Evolutionary conservation across 2,329 filamentous ascomycete species (phyloP), one percentile per base, ranked within the genome.

Genomic region (Colletotrichum sojae): DNA sequence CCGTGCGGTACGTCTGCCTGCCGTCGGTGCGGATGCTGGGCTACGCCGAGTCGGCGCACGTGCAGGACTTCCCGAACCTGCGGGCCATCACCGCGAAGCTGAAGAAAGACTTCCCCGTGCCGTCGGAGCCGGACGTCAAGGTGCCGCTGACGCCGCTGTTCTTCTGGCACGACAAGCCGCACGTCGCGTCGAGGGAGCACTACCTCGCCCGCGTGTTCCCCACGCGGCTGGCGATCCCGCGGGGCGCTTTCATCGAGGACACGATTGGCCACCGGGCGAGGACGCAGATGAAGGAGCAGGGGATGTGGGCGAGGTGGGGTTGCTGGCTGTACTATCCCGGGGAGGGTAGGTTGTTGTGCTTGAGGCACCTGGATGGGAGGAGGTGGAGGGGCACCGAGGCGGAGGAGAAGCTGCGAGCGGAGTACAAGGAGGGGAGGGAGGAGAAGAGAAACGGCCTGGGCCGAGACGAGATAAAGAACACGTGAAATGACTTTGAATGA

Each of bases 81-180:
- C 79, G 81, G 8, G 71, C 75, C 0, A 71, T 85, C 40, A 87
- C 86, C 0, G 67, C 76, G 0, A 72, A 76, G 18, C 78, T 86
- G 20, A 85, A 83, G 65, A 75, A 79, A 1, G 77, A 81, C 16
- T 87, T 85, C 64, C 55, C 45, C 2, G 53, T 40, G 52, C 64
- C 54, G 6, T 53, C 20, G 20, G 57, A 10, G 27, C 59, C n/a
- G n/a, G 25, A 25, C 16, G 70, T 73, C 15, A 51, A 15, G 15
- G 74, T 88, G 0, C 83, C 84, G 0, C 74, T 89, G 48, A 88
- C 86, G 1, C 86, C 86, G 0, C 79, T 89, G 62, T 89, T 88
- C 76, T 87, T 88, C 73, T 89, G 86, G 86, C 86, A 88, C 63
- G 86, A 89, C 69, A 89, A 89, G 71, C 86, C 86, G 0, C 86